Conservation (phyloP, 768 basidiomycete species). For the Lentinula boryana region DNA sequence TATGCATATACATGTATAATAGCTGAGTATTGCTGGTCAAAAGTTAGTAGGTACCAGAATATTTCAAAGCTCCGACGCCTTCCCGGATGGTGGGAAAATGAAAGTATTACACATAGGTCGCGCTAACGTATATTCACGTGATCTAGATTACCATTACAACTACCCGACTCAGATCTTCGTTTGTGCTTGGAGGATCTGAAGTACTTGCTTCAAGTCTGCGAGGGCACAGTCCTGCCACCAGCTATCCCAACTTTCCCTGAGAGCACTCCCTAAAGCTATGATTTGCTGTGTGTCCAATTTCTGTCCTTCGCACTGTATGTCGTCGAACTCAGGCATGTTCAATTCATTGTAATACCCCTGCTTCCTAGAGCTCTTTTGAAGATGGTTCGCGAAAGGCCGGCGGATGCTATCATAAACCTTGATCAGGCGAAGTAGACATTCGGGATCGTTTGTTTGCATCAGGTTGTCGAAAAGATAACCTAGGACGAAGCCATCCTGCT, state of each 20-base stretch:
- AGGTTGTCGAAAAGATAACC: conserved; percentile 16
- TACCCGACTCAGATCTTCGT: no score
- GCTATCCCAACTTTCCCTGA: background rate
- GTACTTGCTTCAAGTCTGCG: background rate
- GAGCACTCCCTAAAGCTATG: background rate
- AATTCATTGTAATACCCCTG: conserved; percentile 8
- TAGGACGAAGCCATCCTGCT: conserved; percentile 32
- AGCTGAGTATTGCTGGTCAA: no score
- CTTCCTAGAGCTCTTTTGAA: background rate
- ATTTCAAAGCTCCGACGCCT: no score
- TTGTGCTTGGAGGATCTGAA: background rate
- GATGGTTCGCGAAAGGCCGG: conserved; percentile 18
- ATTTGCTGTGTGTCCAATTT: background rate
- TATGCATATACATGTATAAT: background rate
- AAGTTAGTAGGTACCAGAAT: no score
- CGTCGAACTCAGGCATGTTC: conserved; percentile 9
- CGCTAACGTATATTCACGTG: no score
- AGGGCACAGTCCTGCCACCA: conserved; percentile 1
- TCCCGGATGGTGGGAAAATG: no score
- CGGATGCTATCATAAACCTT: conserved; percentile 22
- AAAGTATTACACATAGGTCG: no score
- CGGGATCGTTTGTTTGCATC: conserved; percentile 1
- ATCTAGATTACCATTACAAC: no score
- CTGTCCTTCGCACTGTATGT: background rate
- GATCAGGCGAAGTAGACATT: conserved; percentile 15